A percentile compares a stretch with the other conserved stretches of the same genome.
Evolutionary conservation across 1,139 yeast genomes (phyloP).

Genomic region (Chernovozyma aurita): DNA sequence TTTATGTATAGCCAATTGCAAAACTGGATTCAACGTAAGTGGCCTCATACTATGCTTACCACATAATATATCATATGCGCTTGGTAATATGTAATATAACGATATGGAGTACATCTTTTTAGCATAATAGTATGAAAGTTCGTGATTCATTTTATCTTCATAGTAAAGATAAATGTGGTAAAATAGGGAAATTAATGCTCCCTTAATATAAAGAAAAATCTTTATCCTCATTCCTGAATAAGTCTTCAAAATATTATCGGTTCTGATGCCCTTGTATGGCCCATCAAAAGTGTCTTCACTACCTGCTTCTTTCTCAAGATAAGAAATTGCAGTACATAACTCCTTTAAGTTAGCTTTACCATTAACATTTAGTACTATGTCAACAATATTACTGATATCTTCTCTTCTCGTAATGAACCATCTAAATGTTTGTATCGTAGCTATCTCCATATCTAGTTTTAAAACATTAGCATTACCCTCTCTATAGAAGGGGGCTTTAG

Average conservation of each 20-base stretch:
- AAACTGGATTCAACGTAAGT: slow-evolving; percentile 21
- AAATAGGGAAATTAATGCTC: slow-evolving; percentile 22
- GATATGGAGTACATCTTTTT: slow-evolving; percentile 15
- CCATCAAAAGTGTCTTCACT: slow-evolving; percentile 2
- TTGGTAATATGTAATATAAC: slow-evolving; percentile 18
- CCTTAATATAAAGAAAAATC: slow-evolving; percentile 16
- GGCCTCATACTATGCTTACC: slow-evolving; percentile 22
- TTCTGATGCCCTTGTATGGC: not conserved
- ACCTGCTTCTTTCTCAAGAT: slow-evolving; percentile 3
- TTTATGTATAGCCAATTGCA: slow-evolving; percentile 23
- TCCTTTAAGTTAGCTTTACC: not conserved
- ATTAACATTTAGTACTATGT: slow-evolving; percentile 2
- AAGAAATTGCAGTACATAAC: not conserved
- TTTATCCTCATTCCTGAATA: slow-evolving; percentile 8
- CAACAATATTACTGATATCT: slow-evolving; percentile 1
- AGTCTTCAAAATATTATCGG: slow-evolving; percentile 1
- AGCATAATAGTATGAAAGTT: slow-evolving; percentile 15
- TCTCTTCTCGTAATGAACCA: slow-evolving; percentile 5
- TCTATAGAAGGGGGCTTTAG: slow-evolving; percentile 3
- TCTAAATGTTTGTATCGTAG: slow-evolving; percentile 2
- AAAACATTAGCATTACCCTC: slow-evolving; percentile 5
- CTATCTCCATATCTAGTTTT: slow-evolving; percentile 5
- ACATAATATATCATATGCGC: slow-evolving; percentile 16
- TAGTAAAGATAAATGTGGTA: slow-evolving; percentile 25
- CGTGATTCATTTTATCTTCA: slow-evolving; percentile 13